phyloP scores from a whole-genome alignment of 768 basidiomycete species.

The Leccinum arenicola region DNA sequence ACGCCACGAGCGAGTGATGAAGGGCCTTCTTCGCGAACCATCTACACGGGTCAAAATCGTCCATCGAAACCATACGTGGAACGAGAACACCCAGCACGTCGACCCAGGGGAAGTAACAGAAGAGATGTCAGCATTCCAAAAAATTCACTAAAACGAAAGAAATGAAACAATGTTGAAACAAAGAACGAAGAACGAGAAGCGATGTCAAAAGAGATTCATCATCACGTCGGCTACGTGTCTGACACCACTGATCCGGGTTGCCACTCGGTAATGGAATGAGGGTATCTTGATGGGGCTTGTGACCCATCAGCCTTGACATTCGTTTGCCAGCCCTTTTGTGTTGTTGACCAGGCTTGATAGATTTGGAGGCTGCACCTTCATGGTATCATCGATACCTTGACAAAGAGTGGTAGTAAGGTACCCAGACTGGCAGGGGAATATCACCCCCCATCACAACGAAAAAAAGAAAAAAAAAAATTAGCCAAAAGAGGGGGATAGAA shows the following conservation, averaged over 20 bases:
- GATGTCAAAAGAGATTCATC: neutral
- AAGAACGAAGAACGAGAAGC: neutral
- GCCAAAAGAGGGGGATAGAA: slow-evolving; percentile 3
- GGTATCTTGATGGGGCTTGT: neutral
- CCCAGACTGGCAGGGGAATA: neutral
- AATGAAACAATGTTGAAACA: neutral
- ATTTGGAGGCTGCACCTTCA: neutral
- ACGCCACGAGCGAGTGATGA: slow-evolving; percentile 76
- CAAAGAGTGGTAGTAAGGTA: neutral
- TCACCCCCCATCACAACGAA: neutral
- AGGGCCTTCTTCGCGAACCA: slow-evolving; percentile 83
- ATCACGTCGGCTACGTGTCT: too few species aligned
- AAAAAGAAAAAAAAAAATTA: neutral
- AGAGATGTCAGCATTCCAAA: slow-evolving; percentile 8
- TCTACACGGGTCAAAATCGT: slow-evolving; percentile 40
- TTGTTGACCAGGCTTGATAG: neutral
- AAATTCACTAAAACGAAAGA: neutral
- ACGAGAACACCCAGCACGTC: neutral
- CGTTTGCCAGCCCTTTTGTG: neutral
- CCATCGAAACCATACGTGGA: neutral
- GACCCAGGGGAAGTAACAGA: neutral
- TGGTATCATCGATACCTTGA: neutral
- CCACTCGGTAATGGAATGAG: neutral
- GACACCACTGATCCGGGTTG: neutral
- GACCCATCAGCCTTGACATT: too few species aligned